Percentiles rank a stretch among this genome's conserved stretches.
These are phyloP conservation scores for Cenchrus purpureus DNA, from an alignment of 176 grass and related monocot genomes.

Conservation along the genomic window DNA sequence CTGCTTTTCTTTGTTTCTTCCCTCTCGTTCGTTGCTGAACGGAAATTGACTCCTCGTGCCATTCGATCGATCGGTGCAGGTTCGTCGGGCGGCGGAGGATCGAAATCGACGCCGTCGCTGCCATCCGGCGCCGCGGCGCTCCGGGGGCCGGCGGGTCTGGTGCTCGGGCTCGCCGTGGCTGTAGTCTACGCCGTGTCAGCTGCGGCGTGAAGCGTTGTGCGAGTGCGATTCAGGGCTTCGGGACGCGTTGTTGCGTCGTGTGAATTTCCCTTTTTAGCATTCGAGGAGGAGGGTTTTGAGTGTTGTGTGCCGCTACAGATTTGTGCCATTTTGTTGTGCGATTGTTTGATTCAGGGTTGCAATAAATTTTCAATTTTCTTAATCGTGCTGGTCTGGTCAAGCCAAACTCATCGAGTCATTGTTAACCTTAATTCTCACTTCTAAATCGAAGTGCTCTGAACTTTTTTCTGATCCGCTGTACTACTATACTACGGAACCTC, in stretches of 20 bases:
- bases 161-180: slow-evolving; percentile 29
- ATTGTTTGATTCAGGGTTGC: not conserved
- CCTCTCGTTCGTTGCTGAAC: not conserved
- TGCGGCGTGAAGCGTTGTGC: not conserved
- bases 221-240: not conserved
- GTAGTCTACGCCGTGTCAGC: not conserved
- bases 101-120: slow-evolving; percentile 23
- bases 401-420: too few species aligned
- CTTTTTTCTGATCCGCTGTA: too few species aligned
- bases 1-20: not conserved
- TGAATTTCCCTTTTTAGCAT: not conserved
- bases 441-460: too few species aligned
- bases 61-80: not conserved
- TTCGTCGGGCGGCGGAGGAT: slow-evolving; percentile 19
- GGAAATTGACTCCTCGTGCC: not conserved
- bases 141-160: not conserved
- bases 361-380: not conserved
- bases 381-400: not conserved
- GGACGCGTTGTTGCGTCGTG: not conserved
- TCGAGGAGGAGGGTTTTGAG: not conserved
- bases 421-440: too few species aligned
- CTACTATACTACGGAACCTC: too few species aligned
- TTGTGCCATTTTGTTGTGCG: not conserved
- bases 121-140: slow-evolving; percentile 12
- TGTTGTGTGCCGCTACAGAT: not conserved